Evolutionary conservation across 805 yeast species (phyloP).

Genomic region (Wickerhamiella lipophila): DNA sequence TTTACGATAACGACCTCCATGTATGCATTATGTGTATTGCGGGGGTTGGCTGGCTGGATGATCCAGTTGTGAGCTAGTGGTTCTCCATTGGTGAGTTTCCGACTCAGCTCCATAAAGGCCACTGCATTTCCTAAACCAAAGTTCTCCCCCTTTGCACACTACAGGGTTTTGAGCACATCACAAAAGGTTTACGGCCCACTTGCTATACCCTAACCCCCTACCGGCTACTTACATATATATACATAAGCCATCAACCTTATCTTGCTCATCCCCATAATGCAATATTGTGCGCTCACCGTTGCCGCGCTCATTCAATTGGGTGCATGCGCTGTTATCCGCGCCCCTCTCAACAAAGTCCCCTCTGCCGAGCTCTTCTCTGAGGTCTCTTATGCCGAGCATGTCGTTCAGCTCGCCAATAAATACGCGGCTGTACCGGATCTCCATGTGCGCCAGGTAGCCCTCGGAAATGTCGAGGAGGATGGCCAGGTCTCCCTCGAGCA

Average conservation of each 20-base stretch:
- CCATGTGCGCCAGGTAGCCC: constrained; percentile 13
- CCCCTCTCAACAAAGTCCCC: constrained; percentile 17
- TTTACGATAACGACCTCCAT: too few species aligned
- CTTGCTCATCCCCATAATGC: constrained; percentile 1
- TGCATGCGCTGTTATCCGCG: constrained; percentile 20
- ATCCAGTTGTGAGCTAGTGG: too few species aligned
- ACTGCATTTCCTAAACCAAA: too few species aligned
- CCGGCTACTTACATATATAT: neutral
- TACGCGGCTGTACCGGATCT: constrained; percentile 16
- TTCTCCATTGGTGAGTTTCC: too few species aligned
- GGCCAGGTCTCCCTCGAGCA: constrained; percentile 25
- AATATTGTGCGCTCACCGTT: constrained; percentile 14
- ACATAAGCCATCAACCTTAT: constrained; percentile 4
- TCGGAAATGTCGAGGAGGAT: constrained; percentile 1
- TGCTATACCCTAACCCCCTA: constrained; percentile 6
- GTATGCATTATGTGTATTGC: neutral
- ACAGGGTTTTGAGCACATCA: neutral
- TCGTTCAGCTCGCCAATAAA: constrained; percentile 20
- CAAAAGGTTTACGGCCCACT: neutral
- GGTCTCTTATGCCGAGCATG: constrained; percentile 19
- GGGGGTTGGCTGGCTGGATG: too few species aligned
- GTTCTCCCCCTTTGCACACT: too few species aligned
- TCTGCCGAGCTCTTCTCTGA: constrained; percentile 17
- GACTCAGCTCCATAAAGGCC: too few species aligned
- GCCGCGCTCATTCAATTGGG: constrained; percentile 18